Base-by-base conservation (phyloP, 306 rosid genomes). In the Pyrus betulifolia region DNA sequence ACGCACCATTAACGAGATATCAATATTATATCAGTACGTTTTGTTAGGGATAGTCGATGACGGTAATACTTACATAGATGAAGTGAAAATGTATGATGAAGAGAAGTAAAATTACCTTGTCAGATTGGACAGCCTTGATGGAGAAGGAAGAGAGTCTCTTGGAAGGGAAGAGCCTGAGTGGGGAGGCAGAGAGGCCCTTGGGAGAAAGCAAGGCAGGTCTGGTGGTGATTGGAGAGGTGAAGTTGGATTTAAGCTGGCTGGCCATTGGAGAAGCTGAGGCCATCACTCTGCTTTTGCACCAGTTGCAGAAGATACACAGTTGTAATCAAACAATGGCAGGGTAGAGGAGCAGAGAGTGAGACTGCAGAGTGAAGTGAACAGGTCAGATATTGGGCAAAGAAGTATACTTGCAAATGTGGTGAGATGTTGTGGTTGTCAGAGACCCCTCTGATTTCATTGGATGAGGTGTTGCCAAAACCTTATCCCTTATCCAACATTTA, bases 241-340 rank as follows among this genome's bases (percentile, higher is more conserved):
- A 95, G 87, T 70, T 78, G 70, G 97, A 90, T 79, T 86, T 90
- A 77, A 95, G 95, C 57, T 92, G 98, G 88, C 93, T 92, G 3
- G 89, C 96, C 90, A 95, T 90, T 77, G 98, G 93, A 19, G 96
- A 84, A 75, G 92, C 86, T 42, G 91, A 80, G 69, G 97, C 93
- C 97, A 92, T 92, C n/a, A 76, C 71, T 45, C 17, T 52, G 28
- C 51, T 25, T 38, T 52, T 40, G 25, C 10, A 8, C 21, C 61
- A 25, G n/a, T 3, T 15, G 19, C 54, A 49, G 54, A 49, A 49
- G 54, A 49, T 49, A 18, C 21, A 14, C 11, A 10, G 40, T 49
- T 27, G 66, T 25, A 25, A 18, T 8, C 23, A 75, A 77, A 80
- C 83, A 45, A 64, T 44, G 23, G 57, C n/a, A 72, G 78, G 19